Conservation (phyloP, 2,329 filamentous ascomycete genomes). For the Eutypella sp. region DNA sequence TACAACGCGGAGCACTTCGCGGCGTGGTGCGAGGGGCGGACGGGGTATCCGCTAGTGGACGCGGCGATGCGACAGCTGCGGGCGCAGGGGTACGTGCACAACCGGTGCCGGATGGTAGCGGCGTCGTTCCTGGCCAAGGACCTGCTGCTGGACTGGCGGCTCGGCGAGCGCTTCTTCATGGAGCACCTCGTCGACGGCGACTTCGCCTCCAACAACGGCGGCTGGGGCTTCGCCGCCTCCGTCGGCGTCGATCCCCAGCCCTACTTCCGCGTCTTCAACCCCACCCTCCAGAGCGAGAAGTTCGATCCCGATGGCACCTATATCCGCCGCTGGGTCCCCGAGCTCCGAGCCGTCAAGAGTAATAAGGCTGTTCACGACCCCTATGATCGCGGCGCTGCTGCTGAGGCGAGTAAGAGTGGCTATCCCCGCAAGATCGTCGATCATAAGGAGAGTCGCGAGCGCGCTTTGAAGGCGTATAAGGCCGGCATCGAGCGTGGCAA, state of each 20-base stretch:
- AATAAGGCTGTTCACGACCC: slow-evolving; percentile 80
- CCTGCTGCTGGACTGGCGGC: slow-evolving; percentile 75
- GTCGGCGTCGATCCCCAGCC: slow-evolving; percentile 75
- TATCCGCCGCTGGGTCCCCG: slow-evolving; percentile 77
- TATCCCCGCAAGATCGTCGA: slow-evolving; percentile 74
- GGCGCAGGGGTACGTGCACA: slow-evolving; percentile 72
- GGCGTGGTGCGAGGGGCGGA: slow-evolving; percentile 69
- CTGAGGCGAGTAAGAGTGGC: slow-evolving; percentile 56
- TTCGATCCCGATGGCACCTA: slow-evolving; percentile 77
- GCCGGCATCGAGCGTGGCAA: slow-evolving; percentile 50
- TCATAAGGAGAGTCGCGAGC: slow-evolving; percentile 64
- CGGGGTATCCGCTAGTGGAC: slow-evolving; percentile 79
- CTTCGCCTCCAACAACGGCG: slow-evolving; percentile 70
- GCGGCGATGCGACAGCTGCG: slow-evolving; percentile 78
- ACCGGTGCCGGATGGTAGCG: slow-evolving; percentile 78
- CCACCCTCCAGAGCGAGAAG: slow-evolving; percentile 76
- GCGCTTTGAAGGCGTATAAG: slow-evolving; percentile 68
- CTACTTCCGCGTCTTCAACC: slow-evolving; percentile 90
- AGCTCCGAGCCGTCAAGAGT: slow-evolving; percentile 59
- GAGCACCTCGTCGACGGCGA: slow-evolving; percentile 73
- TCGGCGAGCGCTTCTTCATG: slow-evolving; percentile 81
- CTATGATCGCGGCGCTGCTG: slow-evolving; percentile 59
- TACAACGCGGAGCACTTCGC: slow-evolving; percentile 64
- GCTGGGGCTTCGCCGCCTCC: slow-evolving; percentile 46
- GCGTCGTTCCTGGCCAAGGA: slow-evolving; percentile 79